Conservation (phyloP, 148 eudicot genomes). For the Rhododendron ovatum region DNA sequence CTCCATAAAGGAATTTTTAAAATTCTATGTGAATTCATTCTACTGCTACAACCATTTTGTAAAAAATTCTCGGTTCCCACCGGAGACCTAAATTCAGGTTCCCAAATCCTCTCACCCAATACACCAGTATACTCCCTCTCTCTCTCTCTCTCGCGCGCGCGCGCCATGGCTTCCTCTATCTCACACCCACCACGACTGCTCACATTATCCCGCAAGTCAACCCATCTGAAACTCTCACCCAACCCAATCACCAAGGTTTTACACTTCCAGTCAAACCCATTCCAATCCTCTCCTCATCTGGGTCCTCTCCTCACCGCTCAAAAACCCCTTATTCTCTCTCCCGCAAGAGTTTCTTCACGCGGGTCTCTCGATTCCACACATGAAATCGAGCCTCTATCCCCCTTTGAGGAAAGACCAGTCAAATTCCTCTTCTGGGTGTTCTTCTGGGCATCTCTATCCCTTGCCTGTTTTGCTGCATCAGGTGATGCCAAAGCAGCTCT, state of each 20-base stretch:
- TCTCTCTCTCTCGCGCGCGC: slow-evolving; percentile 25
- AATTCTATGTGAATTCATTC: too few relatives aligned
- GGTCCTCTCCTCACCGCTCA: slow-evolving; percentile 18
- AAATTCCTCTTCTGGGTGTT: slow-evolving; percentile 67
- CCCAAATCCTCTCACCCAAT: background rate
- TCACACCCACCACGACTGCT: slow-evolving; percentile 3
- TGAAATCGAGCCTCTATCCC: slow-evolving; percentile 18
- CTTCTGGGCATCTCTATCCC: slow-evolving; percentile 76
- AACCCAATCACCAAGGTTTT: slow-evolving; percentile 8
- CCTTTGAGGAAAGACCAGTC: slow-evolving; percentile 38
- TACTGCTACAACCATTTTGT: too few relatives aligned
- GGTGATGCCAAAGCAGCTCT: slow-evolving; percentile 46
- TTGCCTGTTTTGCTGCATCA: slow-evolving; percentile 66
- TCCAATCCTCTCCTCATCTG: slow-evolving; percentile 8
- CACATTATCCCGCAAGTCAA: slow-evolving; percentile 7
- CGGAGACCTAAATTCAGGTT: too few relatives aligned
- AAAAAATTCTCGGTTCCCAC: too few relatives aligned
- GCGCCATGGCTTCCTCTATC: slow-evolving; percentile 20
- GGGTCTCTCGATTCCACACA: slow-evolving; percentile 21
- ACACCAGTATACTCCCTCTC: background rate
- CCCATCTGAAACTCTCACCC: slow-evolving; percentile 8
- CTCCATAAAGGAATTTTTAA: too few relatives aligned
- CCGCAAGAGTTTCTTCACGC: slow-evolving; percentile 27
- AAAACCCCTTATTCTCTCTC: slow-evolving; percentile 11
- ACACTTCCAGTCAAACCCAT: slow-evolving; percentile 20